These are phyloP conservation scores for Syncephalastrum monosporum DNA, from an alignment of 371 early-diverging fungal genomes.

Conservation along the genomic window DNA sequence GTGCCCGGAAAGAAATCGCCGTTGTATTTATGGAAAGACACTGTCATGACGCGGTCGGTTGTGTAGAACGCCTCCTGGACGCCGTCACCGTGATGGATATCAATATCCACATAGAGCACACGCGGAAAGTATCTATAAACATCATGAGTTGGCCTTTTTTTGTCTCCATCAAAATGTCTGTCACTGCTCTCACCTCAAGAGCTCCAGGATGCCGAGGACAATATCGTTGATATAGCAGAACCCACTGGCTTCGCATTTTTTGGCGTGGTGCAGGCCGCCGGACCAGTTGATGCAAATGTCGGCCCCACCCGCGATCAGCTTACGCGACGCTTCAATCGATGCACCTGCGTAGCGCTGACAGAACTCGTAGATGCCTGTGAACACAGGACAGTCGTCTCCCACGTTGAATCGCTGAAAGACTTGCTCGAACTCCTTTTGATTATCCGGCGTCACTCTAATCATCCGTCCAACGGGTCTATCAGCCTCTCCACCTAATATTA, in stretches of 20 bases:
- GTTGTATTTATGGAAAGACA: conserved; percentile 93
- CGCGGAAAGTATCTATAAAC: conserved; percentile 64
- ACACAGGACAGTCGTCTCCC: conserved; percentile 97
- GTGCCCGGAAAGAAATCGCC: conserved; percentile 95
- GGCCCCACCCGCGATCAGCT: conserved; percentile 71
- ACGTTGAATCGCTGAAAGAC: conserved; percentile 81
- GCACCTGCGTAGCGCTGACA: conserved; percentile 89
- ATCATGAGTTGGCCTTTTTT: not conserved
- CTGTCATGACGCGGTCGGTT: conserved; percentile 91
- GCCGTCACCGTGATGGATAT: conserved; percentile 97
- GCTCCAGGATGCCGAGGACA: conserved; percentile 86
- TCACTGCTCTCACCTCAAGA: conserved; percentile 57
- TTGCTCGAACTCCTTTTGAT: conserved; percentile 65
- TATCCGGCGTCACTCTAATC: conserved; percentile 88
- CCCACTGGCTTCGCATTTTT: conserved; percentile 89
- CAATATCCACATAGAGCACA: conserved; percentile 94
- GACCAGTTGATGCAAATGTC: conserved; percentile 95
- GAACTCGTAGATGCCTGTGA: conserved; percentile 96
- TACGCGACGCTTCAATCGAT: conserved; percentile 83
- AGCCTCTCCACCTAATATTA: not conserved
- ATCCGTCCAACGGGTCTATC: not conserved
- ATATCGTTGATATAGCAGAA: conserved; percentile 98
- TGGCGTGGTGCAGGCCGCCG: conserved; percentile 97
- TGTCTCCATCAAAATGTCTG: not conserved
- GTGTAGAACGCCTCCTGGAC: conserved; percentile 95